These are phyloP conservation scores for Exophiala dermatitidis DNA, from an alignment of 2,329 filamentous ascomycete species.

Conservation along the genomic window DNA sequence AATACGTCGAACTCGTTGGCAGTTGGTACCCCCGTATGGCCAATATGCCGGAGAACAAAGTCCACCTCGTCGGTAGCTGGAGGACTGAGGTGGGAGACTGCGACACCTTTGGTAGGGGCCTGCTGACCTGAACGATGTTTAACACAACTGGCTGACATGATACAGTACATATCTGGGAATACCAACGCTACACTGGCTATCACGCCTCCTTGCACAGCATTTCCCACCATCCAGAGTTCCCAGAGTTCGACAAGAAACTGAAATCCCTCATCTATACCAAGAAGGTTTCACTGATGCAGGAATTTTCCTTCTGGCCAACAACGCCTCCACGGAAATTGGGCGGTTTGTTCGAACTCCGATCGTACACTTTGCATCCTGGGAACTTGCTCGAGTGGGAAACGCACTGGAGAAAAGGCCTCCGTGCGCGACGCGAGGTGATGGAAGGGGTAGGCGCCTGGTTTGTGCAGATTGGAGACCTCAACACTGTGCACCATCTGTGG, in stretches of 20 bases:
- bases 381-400: slow-evolving; percentile 98
- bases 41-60: slow-evolving; percentile 75
- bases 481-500: slow-evolving; percentile 97
- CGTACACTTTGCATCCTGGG: slow-evolving; percentile 91
- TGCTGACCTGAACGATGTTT: slow-evolving; percentile 4
- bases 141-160: slow-evolving; percentile 28
- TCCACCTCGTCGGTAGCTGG: slow-evolving; percentile 96
- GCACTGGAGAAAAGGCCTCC: slow-evolving; percentile 88
- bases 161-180: slow-evolving; percentile 98
- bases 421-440: slow-evolving; percentile 92
- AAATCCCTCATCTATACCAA: slow-evolving; percentile 79
- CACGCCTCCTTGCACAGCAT: slow-evolving; percentile 86
- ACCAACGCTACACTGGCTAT: slow-evolving; percentile 93
- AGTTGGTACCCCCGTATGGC: slow-evolving; percentile 91
- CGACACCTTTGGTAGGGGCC: slow-evolving; percentile 77
- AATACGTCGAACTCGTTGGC: slow-evolving; percentile 85
- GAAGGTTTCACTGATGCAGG: slow-evolving; percentile 90
- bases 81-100: slow-evolving; percentile 95
- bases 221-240: slow-evolving; percentile 71
- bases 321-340: slow-evolving; percentile 82
- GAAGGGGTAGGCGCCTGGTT: slow-evolving; percentile 98
- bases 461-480: slow-evolving; percentile 93
- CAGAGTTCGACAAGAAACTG: slow-evolving; percentile 75
- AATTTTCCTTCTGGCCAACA: slow-evolving; percentile 99
- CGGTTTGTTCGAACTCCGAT: slow-evolving; percentile 89